These are phyloP conservation scores for Juncus effusus DNA, from an alignment of 176 grass and related monocot genomes.

Conservation along the genomic window DNA sequence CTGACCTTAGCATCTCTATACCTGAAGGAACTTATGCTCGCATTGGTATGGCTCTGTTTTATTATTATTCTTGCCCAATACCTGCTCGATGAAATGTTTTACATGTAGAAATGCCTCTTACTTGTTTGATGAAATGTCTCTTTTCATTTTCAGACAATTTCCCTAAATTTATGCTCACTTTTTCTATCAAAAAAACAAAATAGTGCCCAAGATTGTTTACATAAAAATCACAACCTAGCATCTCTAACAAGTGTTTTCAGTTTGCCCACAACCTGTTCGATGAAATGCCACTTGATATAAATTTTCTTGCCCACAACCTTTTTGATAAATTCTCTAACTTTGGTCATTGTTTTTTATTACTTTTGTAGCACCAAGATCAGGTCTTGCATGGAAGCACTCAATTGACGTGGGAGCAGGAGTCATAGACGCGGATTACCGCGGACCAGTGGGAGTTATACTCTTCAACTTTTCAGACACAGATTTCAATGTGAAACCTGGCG, in stretches of 20 bases:
- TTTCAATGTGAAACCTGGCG: slow-evolving; percentile 53
- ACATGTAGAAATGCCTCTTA: no score
- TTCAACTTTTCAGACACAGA: slow-evolving; percentile 89
- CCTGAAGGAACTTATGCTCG: slow-evolving; percentile 85
- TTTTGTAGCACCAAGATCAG: slow-evolving; percentile 61
- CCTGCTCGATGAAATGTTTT: not conserved
- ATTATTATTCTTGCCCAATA: not conserved
- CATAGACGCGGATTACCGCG: slow-evolving; percentile 79
- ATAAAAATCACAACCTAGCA: no score
- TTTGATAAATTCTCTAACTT: slow-evolving; percentile 1
- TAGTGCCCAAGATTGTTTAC: no score
- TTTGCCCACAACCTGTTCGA: slow-evolving; percentile 9
- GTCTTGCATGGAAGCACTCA: slow-evolving; percentile 71
- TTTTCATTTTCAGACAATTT: no score
- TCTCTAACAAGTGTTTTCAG: no score
- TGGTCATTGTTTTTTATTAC: not conserved
- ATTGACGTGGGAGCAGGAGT: slow-evolving; percentile 91
- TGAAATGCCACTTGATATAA: slow-evolving; percentile 13
- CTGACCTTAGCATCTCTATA: slow-evolving; percentile 72
- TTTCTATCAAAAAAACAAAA: no score
- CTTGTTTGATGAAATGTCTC: slow-evolving; percentile 32
- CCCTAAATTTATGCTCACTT: no score
- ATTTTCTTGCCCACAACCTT: not conserved
- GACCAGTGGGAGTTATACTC: slow-evolving; percentile 66
- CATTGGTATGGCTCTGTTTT: slow-evolving; percentile 39